Evolutionary conservation across 2,329 filamentous ascomycete species (phyloP).

Genomic region (Onygena corvina): DNA sequence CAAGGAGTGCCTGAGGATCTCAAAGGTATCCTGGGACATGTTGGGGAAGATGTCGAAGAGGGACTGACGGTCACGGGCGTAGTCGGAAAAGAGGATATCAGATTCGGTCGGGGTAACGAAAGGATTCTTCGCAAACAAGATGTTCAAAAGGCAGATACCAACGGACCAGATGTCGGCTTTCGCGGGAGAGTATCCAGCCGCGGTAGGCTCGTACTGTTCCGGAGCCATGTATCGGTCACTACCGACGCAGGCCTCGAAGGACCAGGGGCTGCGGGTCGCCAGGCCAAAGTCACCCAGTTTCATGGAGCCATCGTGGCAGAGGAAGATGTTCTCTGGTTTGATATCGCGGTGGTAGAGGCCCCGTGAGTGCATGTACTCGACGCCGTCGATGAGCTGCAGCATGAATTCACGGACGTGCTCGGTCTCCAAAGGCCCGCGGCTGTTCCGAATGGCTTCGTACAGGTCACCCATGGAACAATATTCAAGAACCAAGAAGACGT

Average conservation of each 20-base stretch:
- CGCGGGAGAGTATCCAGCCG: slow-evolving; percentile 78
- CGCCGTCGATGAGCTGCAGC: slow-evolving; percentile 80
- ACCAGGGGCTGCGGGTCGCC: slow-evolving; percentile 80
- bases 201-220: slow-evolving; percentile 86
- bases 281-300: slow-evolving; percentile 96
- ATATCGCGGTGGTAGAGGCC: slow-evolving; percentile 95
- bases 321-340: slow-evolving; percentile 98
- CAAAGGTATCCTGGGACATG: slow-evolving; percentile 96
- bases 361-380: slow-evolving; percentile 80
- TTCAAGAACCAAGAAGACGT: slow-evolving; percentile 86
- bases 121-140: slow-evolving; percentile 91
- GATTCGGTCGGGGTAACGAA: slow-evolving; percentile 81
- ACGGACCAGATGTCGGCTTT: slow-evolving; percentile 96
- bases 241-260: slow-evolving; percentile 82
- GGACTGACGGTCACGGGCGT: slow-evolving; percentile 82
- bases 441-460: slow-evolving; percentile 89
- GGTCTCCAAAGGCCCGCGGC: slow-evolving; percentile 79
- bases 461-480: slow-evolving; percentile 91
- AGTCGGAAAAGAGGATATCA: slow-evolving; percentile 90
- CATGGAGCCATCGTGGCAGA: slow-evolving; percentile 73
- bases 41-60: slow-evolving; percentile 96
- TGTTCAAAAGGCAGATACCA: slow-evolving; percentile 90
- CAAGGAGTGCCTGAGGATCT: slow-evolving; percentile 83
- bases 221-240: slow-evolving; percentile 99
- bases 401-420: slow-evolving; percentile 96